Evolutionary conservation across 768 basidiomycete species (phyloP), one percentile per base, ranked within the genome.

Genomic region (Leccinum incarnatum): DNA sequence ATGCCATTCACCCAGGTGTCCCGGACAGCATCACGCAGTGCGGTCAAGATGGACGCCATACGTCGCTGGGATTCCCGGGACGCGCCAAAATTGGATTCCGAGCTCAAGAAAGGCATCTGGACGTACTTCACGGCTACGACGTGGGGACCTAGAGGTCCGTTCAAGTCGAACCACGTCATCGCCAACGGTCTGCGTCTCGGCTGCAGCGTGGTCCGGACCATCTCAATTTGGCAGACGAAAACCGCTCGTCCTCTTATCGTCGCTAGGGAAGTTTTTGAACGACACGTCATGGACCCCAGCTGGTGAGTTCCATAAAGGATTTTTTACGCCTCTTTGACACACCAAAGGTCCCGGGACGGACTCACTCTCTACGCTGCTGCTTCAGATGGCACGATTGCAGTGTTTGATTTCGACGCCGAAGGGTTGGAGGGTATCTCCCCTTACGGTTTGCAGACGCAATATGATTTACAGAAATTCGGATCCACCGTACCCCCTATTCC

Each of bases 181-280:
- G 60, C 66, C 29, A 71, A 69, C 51, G 61, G 65, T 21, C 21
- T 21, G 21, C 21, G 21, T 21, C 21, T 21, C 21, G 21, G 21
- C 21, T 21, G 21, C 21, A 21, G 21, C 21, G 21, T 21, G 21
- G 21, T 21, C 21, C 21, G 21, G 21, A 21, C 91, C 5, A 86
- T 99, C 29, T 97, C 95, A 3, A 85, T 99, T 8, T 99, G 97
- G 97, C 87, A 95, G 72, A 98, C 96, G 4, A 94, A 95, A 63
- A 85, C 87, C 0, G 91, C 91, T 2, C 83, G 91, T 36, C 97
- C 97, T 1, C 76, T 98, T n/a, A 91, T 97, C 50, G 96, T 98
- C 2, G 87, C 95, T 0, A 89, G 92, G 67, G 94, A 98, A 61
- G 89, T 95, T 0, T 98, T 98, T 62, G 95, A 95, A 55, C 77